These are phyloP conservation scores for Verticillium isaacii DNA, from an alignment of 2,329 filamentous ascomycete genomes.

Conservation along the genomic window DNA sequence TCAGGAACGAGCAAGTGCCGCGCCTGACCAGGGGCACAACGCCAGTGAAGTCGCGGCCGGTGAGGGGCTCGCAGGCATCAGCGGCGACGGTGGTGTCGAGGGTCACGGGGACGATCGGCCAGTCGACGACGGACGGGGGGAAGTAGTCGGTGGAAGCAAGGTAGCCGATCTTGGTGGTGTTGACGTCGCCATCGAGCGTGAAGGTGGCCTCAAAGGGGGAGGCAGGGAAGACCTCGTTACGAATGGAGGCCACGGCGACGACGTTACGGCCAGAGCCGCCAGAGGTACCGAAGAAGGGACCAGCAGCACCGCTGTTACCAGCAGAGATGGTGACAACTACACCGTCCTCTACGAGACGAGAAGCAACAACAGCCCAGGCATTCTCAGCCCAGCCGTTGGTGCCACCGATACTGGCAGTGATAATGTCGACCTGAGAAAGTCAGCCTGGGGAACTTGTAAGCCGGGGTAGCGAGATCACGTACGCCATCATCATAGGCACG, in stretches of 20 bases:
- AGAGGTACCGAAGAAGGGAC: constrained; percentile 38
- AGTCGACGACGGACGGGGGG: constrained; percentile 27
- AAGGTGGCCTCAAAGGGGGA: constrained; percentile 24
- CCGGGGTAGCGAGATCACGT: background rate
- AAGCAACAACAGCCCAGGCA: background rate
- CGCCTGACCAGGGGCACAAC: constrained; percentile 25
- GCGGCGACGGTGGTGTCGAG: constrained; percentile 18
- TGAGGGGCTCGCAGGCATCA: constrained; percentile 22
- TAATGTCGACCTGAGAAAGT: constrained; percentile 27
- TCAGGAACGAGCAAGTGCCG: constrained; percentile 23
- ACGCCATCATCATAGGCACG: constrained; percentile 27
- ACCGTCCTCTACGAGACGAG: constrained; percentile 25
- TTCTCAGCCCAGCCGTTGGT: constrained; percentile 2
- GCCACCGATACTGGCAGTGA: constrained; percentile 33
- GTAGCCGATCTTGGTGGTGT: constrained; percentile 22
- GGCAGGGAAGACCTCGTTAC: constrained; percentile 22
- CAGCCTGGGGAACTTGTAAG: background rate
- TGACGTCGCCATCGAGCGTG: constrained; percentile 15
- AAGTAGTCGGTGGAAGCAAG: constrained; percentile 28
- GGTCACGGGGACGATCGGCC: constrained; percentile 20
- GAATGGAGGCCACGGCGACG: constrained; percentile 37
- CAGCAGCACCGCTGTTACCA: constrained; percentile 44
- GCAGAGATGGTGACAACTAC: constrained; percentile 46
- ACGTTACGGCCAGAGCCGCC: constrained; percentile 34
- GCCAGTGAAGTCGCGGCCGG: constrained; percentile 15